Conservation (phyloP, 176 grass and related monocot genomes). For the Typha latifolia region DNA sequence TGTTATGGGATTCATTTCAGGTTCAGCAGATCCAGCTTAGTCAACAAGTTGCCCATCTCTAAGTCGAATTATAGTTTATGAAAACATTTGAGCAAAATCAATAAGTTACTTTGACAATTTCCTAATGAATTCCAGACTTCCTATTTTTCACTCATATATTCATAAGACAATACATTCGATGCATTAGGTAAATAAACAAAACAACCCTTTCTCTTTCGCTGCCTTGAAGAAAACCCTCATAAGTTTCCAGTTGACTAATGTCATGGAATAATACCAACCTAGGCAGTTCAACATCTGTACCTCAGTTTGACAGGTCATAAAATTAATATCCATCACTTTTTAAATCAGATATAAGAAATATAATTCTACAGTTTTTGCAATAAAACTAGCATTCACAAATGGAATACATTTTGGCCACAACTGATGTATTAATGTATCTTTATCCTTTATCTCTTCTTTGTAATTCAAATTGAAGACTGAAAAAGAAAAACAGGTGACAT, state of each 20-base stretch:
- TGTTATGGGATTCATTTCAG: background rate
- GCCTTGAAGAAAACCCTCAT: no score
- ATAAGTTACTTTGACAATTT: no score
- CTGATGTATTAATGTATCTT: background rate
- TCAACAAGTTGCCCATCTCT: background rate
- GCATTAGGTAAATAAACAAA: no score
- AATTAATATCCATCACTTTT: no score
- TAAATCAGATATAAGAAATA: background rate
- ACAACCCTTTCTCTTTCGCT: no score
- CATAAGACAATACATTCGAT: no score
- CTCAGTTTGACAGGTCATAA: no score
- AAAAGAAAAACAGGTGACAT: background rate
- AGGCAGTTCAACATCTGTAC: no score
- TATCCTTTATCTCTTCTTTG: background rate
- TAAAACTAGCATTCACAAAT: background rate
- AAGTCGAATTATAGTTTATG: background rate
- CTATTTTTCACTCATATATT: no score
- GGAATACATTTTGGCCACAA: background rate
- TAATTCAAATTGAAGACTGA: background rate
- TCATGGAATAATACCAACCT: no score
- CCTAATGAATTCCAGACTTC: no score
- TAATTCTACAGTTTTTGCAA: background rate
- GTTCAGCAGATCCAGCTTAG: background rate
- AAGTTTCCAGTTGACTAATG: no score
- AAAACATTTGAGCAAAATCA: background rate